Percentiles rank a stretch among this genome's conserved stretches.
phyloP scores from a whole-genome alignment of 2,329 filamentous ascomycete species.

The Claviceps spartinae region DNA sequence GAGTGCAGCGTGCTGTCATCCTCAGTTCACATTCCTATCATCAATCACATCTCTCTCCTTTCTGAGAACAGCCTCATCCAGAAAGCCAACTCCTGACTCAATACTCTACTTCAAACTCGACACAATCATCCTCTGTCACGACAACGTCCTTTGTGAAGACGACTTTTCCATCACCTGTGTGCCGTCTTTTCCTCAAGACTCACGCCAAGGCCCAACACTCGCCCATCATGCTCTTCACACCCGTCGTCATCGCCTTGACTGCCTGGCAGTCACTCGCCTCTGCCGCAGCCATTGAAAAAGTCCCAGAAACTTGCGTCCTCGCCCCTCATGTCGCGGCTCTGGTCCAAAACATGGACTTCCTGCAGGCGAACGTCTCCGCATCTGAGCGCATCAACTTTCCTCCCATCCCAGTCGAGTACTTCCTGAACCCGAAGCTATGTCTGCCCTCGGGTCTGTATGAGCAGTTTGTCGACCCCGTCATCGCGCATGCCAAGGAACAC shows the following conservation, averaged over 20 bases:
- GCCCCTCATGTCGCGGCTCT: not conserved
- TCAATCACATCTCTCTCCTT: no score
- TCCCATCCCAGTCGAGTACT: not conserved
- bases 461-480: not conserved
- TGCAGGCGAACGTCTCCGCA: not conserved
- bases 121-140: no score
- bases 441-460: not conserved
- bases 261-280: not conserved
- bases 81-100: no score
- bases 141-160: no score
- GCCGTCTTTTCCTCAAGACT: no score
- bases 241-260: not conserved
- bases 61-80: no score
- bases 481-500: not conserved
- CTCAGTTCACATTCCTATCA: no score
- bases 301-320: not conserved
- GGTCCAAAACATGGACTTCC: not conserved
- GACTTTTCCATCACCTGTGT: no score
- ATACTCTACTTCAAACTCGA: no score
- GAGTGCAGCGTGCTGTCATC: no score
- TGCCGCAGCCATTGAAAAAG: not conserved
- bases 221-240: not conserved
- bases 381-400: not conserved
- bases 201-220: not conserved
- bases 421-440: not conserved